phyloP scores from a whole-genome alignment of 441 rosid species.

The Mallotus japonicus region DNA sequence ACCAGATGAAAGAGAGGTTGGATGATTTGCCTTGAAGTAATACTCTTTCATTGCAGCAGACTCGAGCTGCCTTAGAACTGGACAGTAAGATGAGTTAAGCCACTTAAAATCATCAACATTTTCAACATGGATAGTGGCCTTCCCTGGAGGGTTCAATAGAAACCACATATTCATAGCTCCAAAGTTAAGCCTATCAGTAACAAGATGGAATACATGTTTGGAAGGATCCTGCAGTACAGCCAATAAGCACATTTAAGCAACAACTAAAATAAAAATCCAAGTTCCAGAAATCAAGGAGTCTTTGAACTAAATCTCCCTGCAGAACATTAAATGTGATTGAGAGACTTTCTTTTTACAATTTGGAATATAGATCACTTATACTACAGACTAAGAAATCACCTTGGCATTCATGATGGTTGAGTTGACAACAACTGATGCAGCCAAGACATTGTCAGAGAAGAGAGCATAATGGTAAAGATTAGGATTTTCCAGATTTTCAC shows the following conservation, averaged over 20 bases:
- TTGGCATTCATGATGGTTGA: conserved; percentile 87
- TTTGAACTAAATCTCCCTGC: not conserved
- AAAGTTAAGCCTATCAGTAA: conserved; percentile 87
- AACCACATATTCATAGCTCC: conserved; percentile 99
- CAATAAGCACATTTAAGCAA: conserved; percentile 13
- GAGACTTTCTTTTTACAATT: not conserved
- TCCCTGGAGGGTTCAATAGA: conserved; percentile 87
- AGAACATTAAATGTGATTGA: not conserved
- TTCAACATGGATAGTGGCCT: conserved; percentile 91
- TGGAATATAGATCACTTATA: not conserved
- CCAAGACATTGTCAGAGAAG: conserved; percentile 95
- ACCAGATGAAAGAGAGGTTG: conserved; percentile 71
- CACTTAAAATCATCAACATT: conserved; percentile 96
- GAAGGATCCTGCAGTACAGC: conserved; percentile 75
- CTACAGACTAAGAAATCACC: conserved; percentile 41
- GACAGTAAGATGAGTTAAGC: conserved; percentile 97
- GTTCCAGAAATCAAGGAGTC: conserved; percentile 13
- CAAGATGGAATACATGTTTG: conserved; percentile 92
- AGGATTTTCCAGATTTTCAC: conserved; percentile 80
- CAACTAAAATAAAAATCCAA: conserved; percentile 7
- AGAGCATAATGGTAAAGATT: conserved; percentile 88
- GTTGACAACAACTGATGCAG: conserved; percentile 98
- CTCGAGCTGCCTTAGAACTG: conserved; percentile 94
- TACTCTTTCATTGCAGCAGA: conserved; percentile 94
- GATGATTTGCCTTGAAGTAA: conserved; percentile 96